Conservation (phyloP, 2,329 filamentous ascomycete species). For the Peltaster fructicola region DNA sequence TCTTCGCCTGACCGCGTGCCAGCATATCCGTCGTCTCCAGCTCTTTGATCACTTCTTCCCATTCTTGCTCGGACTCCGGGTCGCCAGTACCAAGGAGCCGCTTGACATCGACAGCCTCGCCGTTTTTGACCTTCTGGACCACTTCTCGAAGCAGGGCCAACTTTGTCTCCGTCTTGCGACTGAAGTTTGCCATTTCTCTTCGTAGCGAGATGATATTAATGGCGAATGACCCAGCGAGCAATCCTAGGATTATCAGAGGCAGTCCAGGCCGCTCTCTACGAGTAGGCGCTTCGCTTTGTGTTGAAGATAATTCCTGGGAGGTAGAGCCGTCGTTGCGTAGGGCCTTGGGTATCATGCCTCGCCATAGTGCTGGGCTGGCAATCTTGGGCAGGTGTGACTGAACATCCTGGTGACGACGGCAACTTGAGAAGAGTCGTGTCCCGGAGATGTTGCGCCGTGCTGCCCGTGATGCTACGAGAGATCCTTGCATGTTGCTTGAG, state of each 20-base stretch:
- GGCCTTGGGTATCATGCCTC: slow-evolving; percentile 18
- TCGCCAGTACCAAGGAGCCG: slow-evolving; percentile 64
- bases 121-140: slow-evolving; percentile 49
- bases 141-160: slow-evolving; percentile 62
- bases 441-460: slow-evolving; percentile 1
- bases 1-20: slow-evolving; percentile 13
- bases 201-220: slow-evolving; percentile 78
- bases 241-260: slow-evolving; percentile 43
- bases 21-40: slow-evolving; percentile 18
- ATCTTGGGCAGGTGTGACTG: slow-evolving; percentile 16
- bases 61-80: slow-evolving; percentile 56
- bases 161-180: slow-evolving; percentile 59
- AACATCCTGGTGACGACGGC: slow-evolving; percentile 4
- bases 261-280: too few species aligned
- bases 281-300: too few species aligned
- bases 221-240: slow-evolving; percentile 85
- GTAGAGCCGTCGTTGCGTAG: slow-evolving; percentile 12
- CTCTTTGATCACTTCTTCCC: slow-evolving; percentile 57
- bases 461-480: too few species aligned
- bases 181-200: slow-evolving; percentile 55
- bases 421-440: too few species aligned
- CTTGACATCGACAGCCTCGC: slow-evolving; percentile 73
- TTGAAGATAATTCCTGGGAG: too few species aligned
- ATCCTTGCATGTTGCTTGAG: too few species aligned
- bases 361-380: slow-evolving; percentile 19